phyloP scores from a whole-genome alignment of 139 green algal species.

The Tetradesmus obliquus region DNA sequence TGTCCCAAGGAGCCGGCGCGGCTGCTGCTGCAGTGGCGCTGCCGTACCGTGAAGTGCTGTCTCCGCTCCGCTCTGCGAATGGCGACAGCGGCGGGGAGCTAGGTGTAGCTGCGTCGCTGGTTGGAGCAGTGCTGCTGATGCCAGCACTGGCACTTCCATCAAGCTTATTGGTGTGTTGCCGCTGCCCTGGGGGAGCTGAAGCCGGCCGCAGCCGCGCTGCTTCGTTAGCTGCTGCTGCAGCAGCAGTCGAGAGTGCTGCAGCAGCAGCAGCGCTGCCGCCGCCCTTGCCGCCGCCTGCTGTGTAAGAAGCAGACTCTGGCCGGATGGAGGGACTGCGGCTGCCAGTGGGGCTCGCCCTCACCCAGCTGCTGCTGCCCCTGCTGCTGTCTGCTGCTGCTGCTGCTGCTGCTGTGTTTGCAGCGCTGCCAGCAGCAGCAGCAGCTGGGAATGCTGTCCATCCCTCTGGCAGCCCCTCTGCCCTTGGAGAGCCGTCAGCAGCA shows the following conservation, averaged over 20 bases:
- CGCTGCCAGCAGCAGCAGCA: neutral
- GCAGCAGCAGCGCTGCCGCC: neutral
- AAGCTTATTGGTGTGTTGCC: too few species aligned
- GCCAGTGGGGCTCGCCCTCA: neutral
- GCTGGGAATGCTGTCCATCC: neutral
- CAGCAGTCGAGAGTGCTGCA: neutral
- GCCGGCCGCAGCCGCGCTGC: neutral
- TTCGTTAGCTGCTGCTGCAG: neutral
- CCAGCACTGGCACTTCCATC: neutral
- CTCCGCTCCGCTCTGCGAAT: neutral
- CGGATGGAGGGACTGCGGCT: neutral
- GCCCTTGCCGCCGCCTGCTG: neutral
- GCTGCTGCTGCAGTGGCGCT: constrained; percentile 4
- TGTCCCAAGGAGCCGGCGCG: neutral
- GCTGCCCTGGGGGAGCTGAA: neutral
- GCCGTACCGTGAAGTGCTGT: neutral
- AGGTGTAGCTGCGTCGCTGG: neutral
- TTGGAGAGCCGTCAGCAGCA: neutral
- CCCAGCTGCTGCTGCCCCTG: neutral
- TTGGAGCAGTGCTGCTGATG: neutral
- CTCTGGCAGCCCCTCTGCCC: neutral
- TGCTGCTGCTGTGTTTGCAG: neutral
- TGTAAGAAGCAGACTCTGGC: neutral
- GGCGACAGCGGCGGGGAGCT: neutral
- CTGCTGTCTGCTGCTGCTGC: neutral